A percentile compares a stretch with the other conserved stretches of the same genome.
Conservation (phyloP, 169 alveolate genomes). For the Cryptosporidium sp. region DNA sequence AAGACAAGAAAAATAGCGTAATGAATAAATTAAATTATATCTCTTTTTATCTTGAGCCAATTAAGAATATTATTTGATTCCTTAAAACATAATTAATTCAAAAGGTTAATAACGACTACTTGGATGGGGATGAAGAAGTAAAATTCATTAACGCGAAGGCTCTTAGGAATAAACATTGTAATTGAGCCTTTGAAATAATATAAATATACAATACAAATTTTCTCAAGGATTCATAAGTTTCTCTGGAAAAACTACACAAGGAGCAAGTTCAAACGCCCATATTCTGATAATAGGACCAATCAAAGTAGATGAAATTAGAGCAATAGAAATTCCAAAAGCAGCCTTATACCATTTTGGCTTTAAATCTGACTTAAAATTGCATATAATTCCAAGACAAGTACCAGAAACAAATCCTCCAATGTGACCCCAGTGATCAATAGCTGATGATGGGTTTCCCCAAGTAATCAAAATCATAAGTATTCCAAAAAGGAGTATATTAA, state of each 20-base stretch:
- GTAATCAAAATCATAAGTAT: constrained; percentile 81
- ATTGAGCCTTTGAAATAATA: too few species aligned
- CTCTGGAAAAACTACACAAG: constrained; percentile 59
- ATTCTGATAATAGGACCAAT: constrained; percentile 66
- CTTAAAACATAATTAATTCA: background rate
- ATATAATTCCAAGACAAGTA: constrained; percentile 81
- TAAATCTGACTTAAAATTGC: constrained; percentile 80
- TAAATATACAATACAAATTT: background rate
- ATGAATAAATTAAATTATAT: constrained; percentile 4
- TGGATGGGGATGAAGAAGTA: background rate
- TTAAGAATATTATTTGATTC: background rate
- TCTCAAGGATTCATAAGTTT: constrained; percentile 11
- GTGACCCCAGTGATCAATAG: constrained; percentile 87
- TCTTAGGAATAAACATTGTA: background rate
- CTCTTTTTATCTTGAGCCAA: background rate
- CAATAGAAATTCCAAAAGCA: constrained; percentile 67
- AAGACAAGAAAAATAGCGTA: background rate
- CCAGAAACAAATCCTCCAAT: constrained; percentile 87
- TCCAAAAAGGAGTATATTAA: constrained; percentile 83
- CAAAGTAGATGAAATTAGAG: background rate
- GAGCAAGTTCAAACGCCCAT: constrained; percentile 64
- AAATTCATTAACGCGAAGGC: background rate
- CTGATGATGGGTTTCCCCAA: constrained; percentile 84
- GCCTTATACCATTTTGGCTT: constrained; percentile 84
- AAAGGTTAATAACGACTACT: background rate